Evolutionary conservation across 805 yeast species (phyloP).

Genomic region (Kluyveromyces wickerhamii): DNA sequence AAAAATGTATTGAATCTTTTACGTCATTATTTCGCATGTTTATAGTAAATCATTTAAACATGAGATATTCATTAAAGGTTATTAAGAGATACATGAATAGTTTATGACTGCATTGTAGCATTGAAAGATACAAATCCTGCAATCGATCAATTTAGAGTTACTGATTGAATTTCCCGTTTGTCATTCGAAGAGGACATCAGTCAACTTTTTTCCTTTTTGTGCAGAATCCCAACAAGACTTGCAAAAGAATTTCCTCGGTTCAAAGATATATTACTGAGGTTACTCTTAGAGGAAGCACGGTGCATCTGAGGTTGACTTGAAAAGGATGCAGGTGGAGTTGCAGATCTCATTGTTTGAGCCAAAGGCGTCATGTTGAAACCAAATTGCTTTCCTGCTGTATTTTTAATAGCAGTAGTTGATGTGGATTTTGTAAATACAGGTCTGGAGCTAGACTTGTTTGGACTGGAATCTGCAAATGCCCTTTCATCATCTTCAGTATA

Average conservation of each 20-base stretch:
- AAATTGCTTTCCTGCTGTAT: constrained; percentile 18
- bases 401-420: constrained; percentile 10
- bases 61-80: no score
- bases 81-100: no score
- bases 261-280: constrained; percentile 2
- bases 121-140: no score
- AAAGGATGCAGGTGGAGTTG: constrained; percentile 5
- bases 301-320: constrained; percentile 8
- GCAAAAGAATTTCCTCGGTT: constrained; percentile 12
- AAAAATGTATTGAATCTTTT: no score
- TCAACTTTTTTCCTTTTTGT: constrained; percentile 15
- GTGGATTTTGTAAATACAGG: constrained; percentile 6
- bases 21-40: no score
- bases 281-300: constrained; percentile 9
- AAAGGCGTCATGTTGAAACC: constrained; percentile 27
- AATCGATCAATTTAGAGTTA: no score
- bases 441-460: not conserved
- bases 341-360: constrained; percentile 3
- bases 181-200: no score
- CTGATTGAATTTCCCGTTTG: no score
- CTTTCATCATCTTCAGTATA: constrained; percentile 13
- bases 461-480: constrained; percentile 7
- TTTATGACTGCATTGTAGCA: no score
- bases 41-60: no score
- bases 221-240: constrained; percentile 12